Percentiles rank a stretch among this genome's conserved stretches.
Evolutionary conservation across 208 protist genomes (phyloP).

Genomic region (Entamoeba invadens): DNA sequence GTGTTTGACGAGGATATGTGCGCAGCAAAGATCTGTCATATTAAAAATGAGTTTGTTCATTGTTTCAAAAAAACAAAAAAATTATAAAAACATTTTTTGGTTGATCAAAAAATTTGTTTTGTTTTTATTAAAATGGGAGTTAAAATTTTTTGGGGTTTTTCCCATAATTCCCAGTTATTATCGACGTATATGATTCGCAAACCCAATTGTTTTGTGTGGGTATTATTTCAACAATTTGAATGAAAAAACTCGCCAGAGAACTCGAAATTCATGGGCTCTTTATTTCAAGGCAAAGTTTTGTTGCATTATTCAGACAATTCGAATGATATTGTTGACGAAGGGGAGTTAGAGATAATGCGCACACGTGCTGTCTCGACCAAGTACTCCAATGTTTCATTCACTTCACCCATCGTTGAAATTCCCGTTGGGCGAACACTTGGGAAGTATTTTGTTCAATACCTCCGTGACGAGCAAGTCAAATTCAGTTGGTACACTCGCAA

Average conservation of each 20-base stretch:
- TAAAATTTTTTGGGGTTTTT: too few species aligned
- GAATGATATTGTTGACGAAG: neutral
- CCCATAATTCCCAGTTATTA: too few species aligned
- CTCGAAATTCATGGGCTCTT: too few species aligned
- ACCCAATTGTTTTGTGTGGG: too few species aligned
- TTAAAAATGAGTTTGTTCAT: too few species aligned
- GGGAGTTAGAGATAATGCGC: neutral
- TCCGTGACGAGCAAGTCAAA: neutral
- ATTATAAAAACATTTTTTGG: too few species aligned
- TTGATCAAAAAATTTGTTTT: too few species aligned
- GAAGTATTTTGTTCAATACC: neutral
- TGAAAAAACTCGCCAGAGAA: too few species aligned
- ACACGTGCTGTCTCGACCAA: neutral
- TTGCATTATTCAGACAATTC: neutral
- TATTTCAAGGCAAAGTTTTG: neutral
- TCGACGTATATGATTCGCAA: too few species aligned
- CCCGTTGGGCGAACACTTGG: neutral
- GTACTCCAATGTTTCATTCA: neutral
- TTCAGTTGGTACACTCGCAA: neutral
- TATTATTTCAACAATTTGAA: too few species aligned
- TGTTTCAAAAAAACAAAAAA: too few species aligned
- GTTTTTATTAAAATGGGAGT: too few species aligned
- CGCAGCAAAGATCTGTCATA: neutral
- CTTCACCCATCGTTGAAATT: neutral
- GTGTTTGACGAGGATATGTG: conserved; percentile 10